Base-by-base conservation (phyloP, 2,329 filamentous ascomycete species). In the Curvularia hawaiiensis region DNA sequence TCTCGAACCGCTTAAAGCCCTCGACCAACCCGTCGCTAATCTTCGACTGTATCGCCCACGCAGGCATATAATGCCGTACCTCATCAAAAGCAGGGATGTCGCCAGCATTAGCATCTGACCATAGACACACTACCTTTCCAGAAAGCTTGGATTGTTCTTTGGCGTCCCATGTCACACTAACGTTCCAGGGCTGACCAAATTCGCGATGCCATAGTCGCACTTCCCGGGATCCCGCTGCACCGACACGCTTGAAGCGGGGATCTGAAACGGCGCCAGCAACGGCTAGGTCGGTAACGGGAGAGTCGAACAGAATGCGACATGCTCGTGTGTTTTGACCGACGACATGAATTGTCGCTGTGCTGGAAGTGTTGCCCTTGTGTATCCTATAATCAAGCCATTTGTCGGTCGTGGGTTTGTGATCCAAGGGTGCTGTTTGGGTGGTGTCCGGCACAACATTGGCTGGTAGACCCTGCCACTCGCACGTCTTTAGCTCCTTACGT, bases 71-170 rank as follows among this genome's bases (percentile, higher is more conserved):
- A 72, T 88, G 84, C 65, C 84, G 80, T 48, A 91, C 82, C 77
- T 98, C 93, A 66, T 95, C 90, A 50, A 94, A 84, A 0, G 93
- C 93, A 0, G 94, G 93, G 47, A 98, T 92, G 1, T 83, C 82
- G 3, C 86, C 88, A 35, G 80, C 78, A 69, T 97, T 97, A 44
- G 85, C 88, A 78, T 99, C 95, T 68, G 89, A 92, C 92, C 93
- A 98, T 31, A 90, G 80, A 76, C 95, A 98, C 16, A 88, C 83
- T 1, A 93, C 86, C 33, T 79, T 83, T 1, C 92, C 90, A 62
- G 73, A 74, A 70, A 70, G 65, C 61, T 67, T 72, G 59, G 68
- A 62, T 58, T 70, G 69, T 54, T 63, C 63, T 54, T 66, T 64
- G 60, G 65, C 61, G 58, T 82, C 79, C 88, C 89, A 92, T 54